phyloP scores from a whole-genome alignment of 306 rosid genomes.

The Potentilla sterilis region DNA sequence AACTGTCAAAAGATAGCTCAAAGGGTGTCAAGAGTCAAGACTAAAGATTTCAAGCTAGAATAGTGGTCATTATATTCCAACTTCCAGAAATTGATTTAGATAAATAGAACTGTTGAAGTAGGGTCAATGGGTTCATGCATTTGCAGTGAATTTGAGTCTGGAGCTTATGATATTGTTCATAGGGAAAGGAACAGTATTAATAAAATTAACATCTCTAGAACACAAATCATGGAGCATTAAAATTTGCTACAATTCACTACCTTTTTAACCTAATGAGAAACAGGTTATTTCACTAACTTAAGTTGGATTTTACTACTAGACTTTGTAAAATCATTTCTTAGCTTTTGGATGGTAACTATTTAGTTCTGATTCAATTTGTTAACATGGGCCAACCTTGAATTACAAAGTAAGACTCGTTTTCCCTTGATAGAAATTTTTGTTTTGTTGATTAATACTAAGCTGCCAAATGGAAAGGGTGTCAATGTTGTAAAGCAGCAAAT shows the following conservation, averaged over 20 bases:
- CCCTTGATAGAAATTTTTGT: not conserved
- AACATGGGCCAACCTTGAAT: not conserved
- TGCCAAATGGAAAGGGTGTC: not conserved
- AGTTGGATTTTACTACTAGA: not conserved
- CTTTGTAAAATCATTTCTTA: not conserved
- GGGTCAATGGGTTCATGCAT: not conserved
- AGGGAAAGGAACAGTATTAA: not conserved
- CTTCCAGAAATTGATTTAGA: not conserved
- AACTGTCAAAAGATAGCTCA: not conserved
- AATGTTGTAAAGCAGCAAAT: constrained; percentile 4
- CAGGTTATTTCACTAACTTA: not conserved
- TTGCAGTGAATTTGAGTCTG: not conserved
- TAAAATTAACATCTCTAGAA: not conserved
- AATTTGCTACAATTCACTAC: not conserved
- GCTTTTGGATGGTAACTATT: not conserved
- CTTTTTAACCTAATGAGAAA: not conserved
- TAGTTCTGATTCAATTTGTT: not conserved
- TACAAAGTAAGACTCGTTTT: not conserved
- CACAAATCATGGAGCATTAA: not conserved
- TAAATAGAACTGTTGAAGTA: not conserved
- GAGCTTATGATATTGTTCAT: not conserved
- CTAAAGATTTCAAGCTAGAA: not conserved
- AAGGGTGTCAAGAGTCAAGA: not conserved
- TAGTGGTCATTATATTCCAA: not conserved
- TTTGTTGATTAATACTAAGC: constrained; percentile 7